These are phyloP conservation scores for Hemisphaericaspora xylanilytica DNA, from an alignment of 1,139 yeast species.

Conservation along the genomic window DNA sequence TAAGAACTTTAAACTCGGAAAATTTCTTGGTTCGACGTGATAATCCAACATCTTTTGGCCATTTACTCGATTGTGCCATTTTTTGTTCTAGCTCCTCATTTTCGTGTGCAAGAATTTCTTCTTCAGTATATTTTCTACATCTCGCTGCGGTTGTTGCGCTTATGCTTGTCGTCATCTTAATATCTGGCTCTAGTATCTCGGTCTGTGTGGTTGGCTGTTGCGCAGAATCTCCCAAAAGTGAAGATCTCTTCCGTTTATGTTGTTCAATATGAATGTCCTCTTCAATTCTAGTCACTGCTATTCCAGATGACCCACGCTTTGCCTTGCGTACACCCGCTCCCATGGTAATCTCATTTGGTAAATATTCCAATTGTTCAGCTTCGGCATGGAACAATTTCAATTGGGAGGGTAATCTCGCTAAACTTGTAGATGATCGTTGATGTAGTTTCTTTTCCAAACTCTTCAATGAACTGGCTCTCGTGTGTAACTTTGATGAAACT, in stretches of 20 bases:
- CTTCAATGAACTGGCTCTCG: slow-evolving; percentile 17
- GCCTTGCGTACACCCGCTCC: slow-evolving; percentile 38
- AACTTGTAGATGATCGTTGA: slow-evolving; percentile 12
- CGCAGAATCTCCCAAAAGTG: background rate
- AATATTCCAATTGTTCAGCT: slow-evolving; percentile 29
- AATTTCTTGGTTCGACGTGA: slow-evolving; percentile 65
- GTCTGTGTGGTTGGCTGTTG: background rate
- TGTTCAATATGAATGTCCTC: slow-evolving; percentile 7
- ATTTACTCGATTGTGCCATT: slow-evolving; percentile 34
- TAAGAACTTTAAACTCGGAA: slow-evolving; percentile 64
- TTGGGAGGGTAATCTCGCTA: slow-evolving; percentile 55
- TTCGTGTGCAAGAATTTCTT: slow-evolving; percentile 43
- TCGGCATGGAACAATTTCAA: slow-evolving; percentile 46
- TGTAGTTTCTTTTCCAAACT: slow-evolving; percentile 8
- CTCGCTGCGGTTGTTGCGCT: background rate
- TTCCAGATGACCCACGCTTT: slow-evolving; percentile 27
- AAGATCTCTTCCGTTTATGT: background rate
- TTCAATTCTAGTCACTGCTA: slow-evolving; percentile 16
- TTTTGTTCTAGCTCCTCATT: slow-evolving; percentile 39
- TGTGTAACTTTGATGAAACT: slow-evolving; percentile 6
- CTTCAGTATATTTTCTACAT: slow-evolving; percentile 30
- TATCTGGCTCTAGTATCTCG: background rate
- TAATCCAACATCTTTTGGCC: slow-evolving; percentile 60
- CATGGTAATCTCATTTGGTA: slow-evolving; percentile 34
- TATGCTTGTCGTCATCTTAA: background rate